A percentile compares a stretch with the other conserved stretches of the same genome.
Conservation (phyloP, 768 basidiomycete species). For the Chalciporus piperatus region DNA sequence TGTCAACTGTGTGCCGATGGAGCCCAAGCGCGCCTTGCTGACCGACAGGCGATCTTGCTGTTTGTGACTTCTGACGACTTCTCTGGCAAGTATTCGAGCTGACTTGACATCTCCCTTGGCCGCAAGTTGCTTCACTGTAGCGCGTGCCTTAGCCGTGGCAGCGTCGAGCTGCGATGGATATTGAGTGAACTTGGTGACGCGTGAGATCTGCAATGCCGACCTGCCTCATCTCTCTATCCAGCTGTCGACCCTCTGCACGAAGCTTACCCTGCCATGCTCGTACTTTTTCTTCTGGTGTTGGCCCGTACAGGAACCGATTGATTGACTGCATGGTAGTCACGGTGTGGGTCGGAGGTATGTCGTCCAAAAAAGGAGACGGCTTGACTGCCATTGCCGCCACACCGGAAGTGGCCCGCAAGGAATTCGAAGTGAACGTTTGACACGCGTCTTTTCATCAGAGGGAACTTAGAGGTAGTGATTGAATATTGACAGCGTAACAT, state of each 20-base stretch:
- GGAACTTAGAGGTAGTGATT: too few species aligned
- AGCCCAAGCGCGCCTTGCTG: conserved; percentile 89
- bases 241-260: conserved; percentile 71
- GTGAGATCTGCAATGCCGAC: conserved; percentile 44
- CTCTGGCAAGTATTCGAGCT: conserved; percentile 86
- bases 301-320: conserved; percentile 93
- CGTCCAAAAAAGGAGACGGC: conserved; percentile 1
- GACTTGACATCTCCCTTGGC: conserved; percentile 89
- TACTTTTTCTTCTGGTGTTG: conserved; percentile 92
- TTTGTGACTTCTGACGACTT: conserved; percentile 92
- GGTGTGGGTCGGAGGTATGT: neutral
- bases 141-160: conserved; percentile 76
- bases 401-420: too few species aligned
- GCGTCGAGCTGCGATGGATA: conserved; percentile 61
- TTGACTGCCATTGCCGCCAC: too few species aligned
- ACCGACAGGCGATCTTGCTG: conserved; percentile 91
- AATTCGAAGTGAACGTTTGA: too few species aligned
- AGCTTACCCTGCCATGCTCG: conserved; percentile 89
- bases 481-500: too few species aligned
- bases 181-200: conserved; percentile 13
- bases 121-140: conserved; percentile 84
- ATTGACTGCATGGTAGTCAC: conserved; percentile 67
- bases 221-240: conserved; percentile 96
- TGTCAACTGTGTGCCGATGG: conserved; percentile 82
- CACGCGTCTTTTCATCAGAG: too few species aligned